phyloP scores from a whole-genome alignment of 1,284 basidiomycete species.

The Sanghuangporus sanghuang region DNA sequence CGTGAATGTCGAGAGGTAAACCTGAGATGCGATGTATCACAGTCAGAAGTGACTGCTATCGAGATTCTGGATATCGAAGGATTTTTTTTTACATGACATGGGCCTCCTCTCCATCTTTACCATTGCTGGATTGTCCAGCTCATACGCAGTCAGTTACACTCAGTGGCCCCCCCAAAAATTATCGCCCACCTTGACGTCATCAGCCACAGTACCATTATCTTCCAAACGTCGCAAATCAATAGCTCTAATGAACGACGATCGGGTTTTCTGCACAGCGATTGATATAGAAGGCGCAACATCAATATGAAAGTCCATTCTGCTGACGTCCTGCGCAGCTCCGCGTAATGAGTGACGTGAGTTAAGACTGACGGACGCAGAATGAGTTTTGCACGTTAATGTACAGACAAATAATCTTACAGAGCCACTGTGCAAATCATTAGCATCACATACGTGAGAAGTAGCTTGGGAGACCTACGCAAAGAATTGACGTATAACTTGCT shows the following conservation, averaged over 20 bases:
- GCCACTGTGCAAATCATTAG: not conserved
- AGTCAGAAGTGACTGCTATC: too few relatives aligned
- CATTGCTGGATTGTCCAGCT: not conserved
- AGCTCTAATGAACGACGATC: not conserved
- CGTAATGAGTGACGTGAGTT: conserved; percentile 3
- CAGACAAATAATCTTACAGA: not conserved
- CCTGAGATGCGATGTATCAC: too few relatives aligned
- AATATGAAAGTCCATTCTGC: not conserved
- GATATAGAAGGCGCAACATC: not conserved
- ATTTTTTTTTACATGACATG: too few relatives aligned
- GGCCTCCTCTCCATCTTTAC: not conserved
- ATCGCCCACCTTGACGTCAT: not conserved
- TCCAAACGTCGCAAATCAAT: not conserved
- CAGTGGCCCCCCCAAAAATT: not conserved
- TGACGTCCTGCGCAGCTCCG: not conserved
- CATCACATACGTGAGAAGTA: not conserved
- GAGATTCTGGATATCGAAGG: too few relatives aligned
- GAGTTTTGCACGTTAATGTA: not conserved
- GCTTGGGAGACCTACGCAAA: not conserved
- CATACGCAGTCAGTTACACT: not conserved
- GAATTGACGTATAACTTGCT: conserved; percentile 13
- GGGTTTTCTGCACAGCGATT: not conserved
- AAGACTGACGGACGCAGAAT: not conserved
- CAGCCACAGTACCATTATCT: not conserved
- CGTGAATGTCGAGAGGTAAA: too few relatives aligned